Evolutionary conservation across 2,329 filamentous ascomycete species (phyloP).

Genomic region (Magnaporthiopsis incrustans): DNA sequence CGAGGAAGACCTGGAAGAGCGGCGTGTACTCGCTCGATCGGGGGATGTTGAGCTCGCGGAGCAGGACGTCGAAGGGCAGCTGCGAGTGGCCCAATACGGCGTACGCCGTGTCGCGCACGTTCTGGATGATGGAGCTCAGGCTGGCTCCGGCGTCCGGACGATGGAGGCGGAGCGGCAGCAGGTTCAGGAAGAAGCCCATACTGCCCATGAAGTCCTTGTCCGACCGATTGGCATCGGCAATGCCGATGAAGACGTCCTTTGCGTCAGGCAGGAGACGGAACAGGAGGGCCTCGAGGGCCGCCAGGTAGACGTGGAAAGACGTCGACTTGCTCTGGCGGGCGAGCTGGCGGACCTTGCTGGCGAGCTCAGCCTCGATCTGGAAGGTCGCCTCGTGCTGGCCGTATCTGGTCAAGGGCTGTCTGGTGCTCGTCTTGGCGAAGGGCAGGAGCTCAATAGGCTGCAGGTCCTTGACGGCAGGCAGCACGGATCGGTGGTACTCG

Average conservation of each 20-base stretch:
- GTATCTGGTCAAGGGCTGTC: constrained; percentile 13
- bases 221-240: constrained; percentile 28
- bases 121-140: constrained; percentile 18
- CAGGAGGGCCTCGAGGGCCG: constrained; percentile 23
- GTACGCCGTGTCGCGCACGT: constrained; percentile 18
- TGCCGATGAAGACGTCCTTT: constrained; percentile 29
- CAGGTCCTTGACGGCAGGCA: constrained; percentile 14
- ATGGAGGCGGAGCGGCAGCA: constrained; percentile 26
- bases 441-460: constrained; percentile 19
- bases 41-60: constrained; percentile 32
- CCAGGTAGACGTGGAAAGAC: constrained; percentile 25
- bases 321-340: constrained; percentile 14
- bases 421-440: constrained; percentile 16
- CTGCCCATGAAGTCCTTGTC: constrained; percentile 18
- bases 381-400: background rate
- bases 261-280: constrained; percentile 14
- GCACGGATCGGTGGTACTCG: constrained; percentile 24
- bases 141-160: constrained; percentile 21
- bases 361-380: background rate
- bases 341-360: constrained; percentile 22
- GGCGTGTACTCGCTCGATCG: constrained; percentile 32
- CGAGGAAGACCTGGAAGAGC: constrained; percentile 37
- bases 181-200: constrained; percentile 30
- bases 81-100: constrained; percentile 31
- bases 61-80: constrained; percentile 40